These are phyloP conservation scores for Solanum okadae DNA, from an alignment of 257 asterid species.

Conservation along the genomic window DNA sequence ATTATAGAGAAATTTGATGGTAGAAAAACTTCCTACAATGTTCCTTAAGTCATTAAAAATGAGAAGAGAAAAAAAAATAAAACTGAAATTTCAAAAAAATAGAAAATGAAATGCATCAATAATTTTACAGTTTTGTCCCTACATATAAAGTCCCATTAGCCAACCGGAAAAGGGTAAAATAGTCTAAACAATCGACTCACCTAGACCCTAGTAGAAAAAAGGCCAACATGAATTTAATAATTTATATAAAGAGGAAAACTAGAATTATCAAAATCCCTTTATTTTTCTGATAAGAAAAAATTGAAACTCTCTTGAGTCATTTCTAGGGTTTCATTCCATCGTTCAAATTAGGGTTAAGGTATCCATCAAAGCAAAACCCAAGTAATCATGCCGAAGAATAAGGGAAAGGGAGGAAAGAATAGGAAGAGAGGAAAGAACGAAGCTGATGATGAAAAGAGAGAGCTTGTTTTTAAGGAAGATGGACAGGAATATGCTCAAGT, in stretches of 20 bases:
- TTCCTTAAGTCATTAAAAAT: background rate
- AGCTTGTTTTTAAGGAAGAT: constrained; percentile 88
- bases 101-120: background rate
- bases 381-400: background rate
- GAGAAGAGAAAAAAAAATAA: too few relatives aligned
- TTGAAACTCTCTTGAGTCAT: background rate
- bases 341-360: background rate
- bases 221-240: background rate
- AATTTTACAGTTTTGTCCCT: background rate
- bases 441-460: constrained; percentile 92
- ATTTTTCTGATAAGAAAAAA: background rate
- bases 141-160: too few relatives aligned
- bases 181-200: background rate
- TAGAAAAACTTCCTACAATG: background rate
- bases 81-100: background rate
- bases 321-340: background rate
- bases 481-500: constrained; percentile 98
- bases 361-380: background rate
- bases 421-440: constrained; percentile 96
- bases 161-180: background rate
- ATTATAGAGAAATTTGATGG: background rate
- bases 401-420: constrained; percentile 92
- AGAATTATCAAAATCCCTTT: background rate
- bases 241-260: background rate
- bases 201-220: background rate